A percentile compares a stretch with the other conserved stretches of the same genome.
phyloP scores from a whole-genome alignment of 2,329 filamentous ascomycete genomes.

The Alternaria arbusti region DNA sequence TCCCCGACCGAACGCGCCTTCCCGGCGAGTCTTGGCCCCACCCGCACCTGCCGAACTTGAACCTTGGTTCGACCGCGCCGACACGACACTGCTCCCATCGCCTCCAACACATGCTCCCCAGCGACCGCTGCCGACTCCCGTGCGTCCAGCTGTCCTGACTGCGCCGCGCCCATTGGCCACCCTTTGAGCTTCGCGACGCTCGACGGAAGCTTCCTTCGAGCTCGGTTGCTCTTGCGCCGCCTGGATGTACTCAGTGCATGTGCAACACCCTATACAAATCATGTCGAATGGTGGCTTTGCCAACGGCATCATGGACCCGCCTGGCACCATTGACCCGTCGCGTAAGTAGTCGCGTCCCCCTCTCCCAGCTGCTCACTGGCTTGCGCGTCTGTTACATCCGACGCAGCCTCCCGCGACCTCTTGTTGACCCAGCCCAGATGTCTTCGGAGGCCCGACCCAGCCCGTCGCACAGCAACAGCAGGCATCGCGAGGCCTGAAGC shows the following conservation, averaged over 20 bases:
- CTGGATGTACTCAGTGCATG: conserved; percentile 52
- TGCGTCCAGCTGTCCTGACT: conserved; percentile 19
- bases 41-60: conserved; percentile 7
- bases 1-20: conserved; percentile 8
- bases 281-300: conserved; percentile 50
- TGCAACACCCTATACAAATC: conserved; percentile 38
- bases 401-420: conserved; percentile 24
- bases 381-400: conserved; percentile 43
- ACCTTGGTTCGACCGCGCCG: conserved; percentile 14
- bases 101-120: conserved; percentile 8
- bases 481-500: conserved; percentile 47
- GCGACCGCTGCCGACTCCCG: conserved; percentile 12
- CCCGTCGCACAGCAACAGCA: conserved; percentile 40
- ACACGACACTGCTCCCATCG: conserved; percentile 5
- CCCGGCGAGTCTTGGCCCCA: conserved; percentile 15
- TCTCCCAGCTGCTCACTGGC: conserved; percentile 10
- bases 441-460: conserved; percentile 39
- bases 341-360: conserved; percentile 14
- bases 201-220: conserved; percentile 31
- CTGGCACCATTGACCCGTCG: conserved; percentile 51
- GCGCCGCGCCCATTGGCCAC: conserved; percentile 30
- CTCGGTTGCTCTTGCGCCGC: conserved; percentile 44
- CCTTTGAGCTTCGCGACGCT: conserved; percentile 19
- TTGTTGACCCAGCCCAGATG: conserved; percentile 36
- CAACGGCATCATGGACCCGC: conserved; percentile 50